Evolutionary conservation across 1,284 basidiomycete species (phyloP).

Genomic region (Sporisorium iseilematis-ciliati): DNA sequence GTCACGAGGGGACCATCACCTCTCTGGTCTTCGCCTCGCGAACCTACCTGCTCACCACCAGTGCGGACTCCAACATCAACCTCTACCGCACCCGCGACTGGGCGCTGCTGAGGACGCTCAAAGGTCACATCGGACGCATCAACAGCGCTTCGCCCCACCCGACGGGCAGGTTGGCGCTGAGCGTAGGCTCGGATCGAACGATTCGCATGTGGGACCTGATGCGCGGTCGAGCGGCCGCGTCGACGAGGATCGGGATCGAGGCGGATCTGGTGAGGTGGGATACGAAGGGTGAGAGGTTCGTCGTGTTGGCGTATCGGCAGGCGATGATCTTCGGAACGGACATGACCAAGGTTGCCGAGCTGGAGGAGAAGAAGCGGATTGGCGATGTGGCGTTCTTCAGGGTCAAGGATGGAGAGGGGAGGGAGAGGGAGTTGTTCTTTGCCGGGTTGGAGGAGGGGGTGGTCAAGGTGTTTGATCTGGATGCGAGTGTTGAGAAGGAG

Average conservation of each 20-base stretch:
- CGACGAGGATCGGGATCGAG: slow-evolving; percentile 75
- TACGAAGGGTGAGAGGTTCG: slow-evolving; percentile 55
- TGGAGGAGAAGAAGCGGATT: slow-evolving; percentile 53
- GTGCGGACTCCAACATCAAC: slow-evolving; percentile 81
- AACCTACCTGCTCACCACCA: slow-evolving; percentile 88
- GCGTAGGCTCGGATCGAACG: slow-evolving; percentile 89
- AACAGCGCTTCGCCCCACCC: slow-evolving; percentile 92
- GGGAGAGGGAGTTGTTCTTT: slow-evolving; percentile 57
- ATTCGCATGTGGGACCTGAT: slow-evolving; percentile 98
- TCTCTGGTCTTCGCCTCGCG: slow-evolving; percentile 87
- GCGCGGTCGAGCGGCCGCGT: slow-evolving; percentile 89
- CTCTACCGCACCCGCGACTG: slow-evolving; percentile 93
- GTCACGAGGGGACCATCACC: slow-evolving; percentile 94
- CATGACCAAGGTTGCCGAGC: slow-evolving; percentile 62
- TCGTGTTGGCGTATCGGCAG: slow-evolving; percentile 54
- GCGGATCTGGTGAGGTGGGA: slow-evolving; percentile 62
- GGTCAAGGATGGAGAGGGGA: slow-evolving; percentile 24
- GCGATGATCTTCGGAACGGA: slow-evolving; percentile 61
- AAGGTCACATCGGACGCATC: slow-evolving; percentile 91
- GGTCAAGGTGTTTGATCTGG: slow-evolving; percentile 57
- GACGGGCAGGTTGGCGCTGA: slow-evolving; percentile 88
- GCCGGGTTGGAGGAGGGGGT: slow-evolving; percentile 53
- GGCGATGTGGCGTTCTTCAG: slow-evolving; percentile 59
- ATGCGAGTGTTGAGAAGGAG: slow-evolving; percentile 26
- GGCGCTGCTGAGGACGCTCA: slow-evolving; percentile 86